Evolutionary conservation across 352 stramenopile species (phyloP).

Genomic region (Phytophthora niederhauseri): DNA sequence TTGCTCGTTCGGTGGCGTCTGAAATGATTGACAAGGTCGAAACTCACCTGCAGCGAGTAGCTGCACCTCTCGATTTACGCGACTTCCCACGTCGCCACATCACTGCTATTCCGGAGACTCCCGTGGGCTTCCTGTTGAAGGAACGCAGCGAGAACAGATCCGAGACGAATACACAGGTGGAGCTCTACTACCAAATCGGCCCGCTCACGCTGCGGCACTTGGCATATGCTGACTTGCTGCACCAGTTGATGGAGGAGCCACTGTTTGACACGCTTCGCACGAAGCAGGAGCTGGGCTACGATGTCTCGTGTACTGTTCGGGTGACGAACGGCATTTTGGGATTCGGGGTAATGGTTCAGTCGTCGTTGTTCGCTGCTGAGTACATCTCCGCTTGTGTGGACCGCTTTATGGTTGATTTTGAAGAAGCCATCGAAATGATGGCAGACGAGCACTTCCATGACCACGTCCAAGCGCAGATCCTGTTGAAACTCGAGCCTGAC

Average conservation of each 20-base stretch:
- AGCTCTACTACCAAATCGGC: conserved; percentile 90
- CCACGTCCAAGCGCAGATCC: conserved; percentile 78
- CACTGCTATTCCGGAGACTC: conserved; percentile 51
- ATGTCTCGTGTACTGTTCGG: conserved; percentile 87
- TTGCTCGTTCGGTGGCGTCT: conserved; percentile 38
- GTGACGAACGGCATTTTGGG: conserved; percentile 84
- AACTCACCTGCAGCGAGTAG: conserved; percentile 43
- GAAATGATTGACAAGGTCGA: conserved; percentile 55
- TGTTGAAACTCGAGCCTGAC: conserved; percentile 83
- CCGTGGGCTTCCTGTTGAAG: conserved; percentile 56
- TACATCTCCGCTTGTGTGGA: conserved; percentile 76
- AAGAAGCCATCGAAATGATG: conserved; percentile 75
- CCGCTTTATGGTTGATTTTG: conserved; percentile 80
- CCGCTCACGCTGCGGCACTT: conserved; percentile 62
- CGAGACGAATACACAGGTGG: conserved; percentile 86
- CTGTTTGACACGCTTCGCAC: conserved; percentile 89
- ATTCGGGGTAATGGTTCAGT: conserved; percentile 85
- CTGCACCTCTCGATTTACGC: conserved; percentile 28
- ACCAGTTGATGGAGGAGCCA: conserved; percentile 91
- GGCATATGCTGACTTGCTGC: conserved; percentile 82
- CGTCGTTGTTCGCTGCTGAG: conserved; percentile 68
- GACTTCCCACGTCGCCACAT: conserved; percentile 61
- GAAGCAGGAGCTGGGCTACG: conserved; percentile 90
- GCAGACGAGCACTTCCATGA: conserved; percentile 74
- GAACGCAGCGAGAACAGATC: conserved; percentile 71